phyloP scores from a whole-genome alignment of 2,329 filamentous ascomycete genomes.

The Geosmithia putterillii region DNA sequence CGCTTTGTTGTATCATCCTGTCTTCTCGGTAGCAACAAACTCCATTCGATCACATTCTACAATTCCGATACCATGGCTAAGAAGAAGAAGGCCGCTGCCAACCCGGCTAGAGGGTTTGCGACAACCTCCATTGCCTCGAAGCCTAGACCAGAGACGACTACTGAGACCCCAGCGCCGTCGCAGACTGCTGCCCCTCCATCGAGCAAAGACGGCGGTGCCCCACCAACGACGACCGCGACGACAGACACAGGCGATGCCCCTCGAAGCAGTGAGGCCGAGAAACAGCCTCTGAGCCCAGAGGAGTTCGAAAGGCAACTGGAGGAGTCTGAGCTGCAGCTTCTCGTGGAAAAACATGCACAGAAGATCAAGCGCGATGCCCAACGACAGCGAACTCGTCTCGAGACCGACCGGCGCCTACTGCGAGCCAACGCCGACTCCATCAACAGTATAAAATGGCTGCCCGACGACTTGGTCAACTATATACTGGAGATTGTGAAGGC shows the following conservation, averaged over 20 bases:
- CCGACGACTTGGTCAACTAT: conserved; percentile 64
- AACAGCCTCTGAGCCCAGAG: conserved; percentile 53
- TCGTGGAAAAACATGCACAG: conserved; percentile 72
- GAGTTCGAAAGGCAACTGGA: conserved; percentile 85
- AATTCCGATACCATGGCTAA: conserved; percentile 61
- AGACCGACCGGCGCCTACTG: conserved; percentile 76
- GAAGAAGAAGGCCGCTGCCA: conserved; percentile 82
- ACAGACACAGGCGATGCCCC: conserved; percentile 1
- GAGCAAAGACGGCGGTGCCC: conserved; percentile 11
- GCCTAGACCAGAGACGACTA: conserved; percentile 47
- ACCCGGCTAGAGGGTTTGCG: conserved; percentile 84
- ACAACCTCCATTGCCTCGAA: conserved; percentile 89
- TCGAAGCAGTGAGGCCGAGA: not conserved
- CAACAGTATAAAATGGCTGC: conserved; percentile 67
- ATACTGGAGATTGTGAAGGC: conserved; percentile 62
- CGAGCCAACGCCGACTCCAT: conserved; percentile 65
- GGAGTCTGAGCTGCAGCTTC: conserved; percentile 74
- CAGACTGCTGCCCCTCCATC: conserved; percentile 15
- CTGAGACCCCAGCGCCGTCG: not conserved
- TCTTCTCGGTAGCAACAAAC: not conserved
- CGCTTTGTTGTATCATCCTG: not conserved
- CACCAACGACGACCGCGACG: conserved; percentile 7
- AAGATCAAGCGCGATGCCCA: conserved; percentile 71
- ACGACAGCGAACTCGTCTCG: conserved; percentile 64
- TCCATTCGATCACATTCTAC: not conserved